A percentile compares a stretch with the other conserved stretches of the same genome.
These are phyloP conservation scores for Starmerella bombicola DNA, from an alignment of 805 yeast genomes.

Conservation along the genomic window DNA sequence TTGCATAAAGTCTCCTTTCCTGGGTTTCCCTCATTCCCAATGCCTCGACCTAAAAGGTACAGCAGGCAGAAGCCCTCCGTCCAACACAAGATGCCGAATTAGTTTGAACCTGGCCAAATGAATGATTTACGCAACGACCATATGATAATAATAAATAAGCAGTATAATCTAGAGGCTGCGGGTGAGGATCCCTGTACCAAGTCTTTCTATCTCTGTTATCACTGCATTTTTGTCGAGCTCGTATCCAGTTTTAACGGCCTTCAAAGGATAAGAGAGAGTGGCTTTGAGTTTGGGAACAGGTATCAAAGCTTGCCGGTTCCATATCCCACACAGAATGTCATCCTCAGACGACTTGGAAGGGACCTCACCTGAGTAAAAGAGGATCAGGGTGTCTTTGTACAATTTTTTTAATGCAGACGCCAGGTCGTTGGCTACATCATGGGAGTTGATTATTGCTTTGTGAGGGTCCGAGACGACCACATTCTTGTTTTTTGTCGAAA, in stretches of 20 bases:
- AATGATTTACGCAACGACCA: too few relatives aligned
- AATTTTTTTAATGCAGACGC: constrained; percentile 48
- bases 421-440: constrained; percentile 51
- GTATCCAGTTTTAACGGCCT: constrained; percentile 24
- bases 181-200: constrained; percentile 32
- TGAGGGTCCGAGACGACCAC: constrained; percentile 32
- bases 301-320: constrained; percentile 51
- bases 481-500: constrained; percentile 33
- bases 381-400: constrained; percentile 54
- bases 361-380: constrained; percentile 49
- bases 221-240: constrained; percentile 58
- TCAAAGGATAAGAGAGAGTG: constrained; percentile 60
- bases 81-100: too few relatives aligned
- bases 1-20: constrained; percentile 1
- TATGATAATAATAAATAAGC: too few relatives aligned
- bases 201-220: constrained; percentile 48
- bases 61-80: too few relatives aligned
- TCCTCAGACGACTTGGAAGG: constrained; percentile 22
- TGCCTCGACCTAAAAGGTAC: constrained; percentile 23
- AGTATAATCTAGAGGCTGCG: too few relatives aligned
- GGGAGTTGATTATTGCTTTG: constrained; percentile 32
- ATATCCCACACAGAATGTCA: constrained; percentile 65
- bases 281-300: constrained; percentile 59
- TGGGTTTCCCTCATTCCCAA: constrained; percentile 24
- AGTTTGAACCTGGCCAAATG: too few relatives aligned